phyloP scores from a whole-genome alignment of 441 rosid species.

The Viola pubescens region DNA sequence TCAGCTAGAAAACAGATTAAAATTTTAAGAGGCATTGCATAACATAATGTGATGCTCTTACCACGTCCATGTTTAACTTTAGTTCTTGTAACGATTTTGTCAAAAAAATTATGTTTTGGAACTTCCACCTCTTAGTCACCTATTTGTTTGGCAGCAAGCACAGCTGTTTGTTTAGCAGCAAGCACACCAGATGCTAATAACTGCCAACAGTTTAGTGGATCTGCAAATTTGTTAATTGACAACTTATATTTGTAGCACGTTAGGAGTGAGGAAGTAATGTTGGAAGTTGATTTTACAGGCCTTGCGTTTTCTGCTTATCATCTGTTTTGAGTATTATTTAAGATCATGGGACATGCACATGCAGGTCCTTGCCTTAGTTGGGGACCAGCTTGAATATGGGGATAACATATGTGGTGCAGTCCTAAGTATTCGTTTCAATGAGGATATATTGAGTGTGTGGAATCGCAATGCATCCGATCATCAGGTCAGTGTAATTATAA shows the following conservation, averaged over 20 bases:
- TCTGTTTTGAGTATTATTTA: neutral
- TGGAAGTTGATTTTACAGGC: neutral
- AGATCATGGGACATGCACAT: conserved; percentile 12
- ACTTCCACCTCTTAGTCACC: neutral
- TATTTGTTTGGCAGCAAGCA: neutral
- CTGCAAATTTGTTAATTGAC: too few species aligned
- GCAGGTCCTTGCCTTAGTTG: conserved; percentile 92
- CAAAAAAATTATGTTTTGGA: neutral
- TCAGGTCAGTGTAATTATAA: conserved; percentile 45
- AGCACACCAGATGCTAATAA: neutral
- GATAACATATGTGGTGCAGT: conserved; percentile 90
- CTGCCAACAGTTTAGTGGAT: neutral
- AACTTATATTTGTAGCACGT: too few species aligned
- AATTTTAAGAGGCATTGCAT: too few species aligned
- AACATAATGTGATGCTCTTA: too few species aligned
- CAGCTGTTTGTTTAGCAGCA: conserved; percentile 1
- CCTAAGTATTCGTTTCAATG: conserved; percentile 85
- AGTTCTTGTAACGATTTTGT: neutral
- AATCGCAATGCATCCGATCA: conserved; percentile 89
- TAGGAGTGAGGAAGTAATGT: neutral
- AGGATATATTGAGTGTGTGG: conserved; percentile 91
- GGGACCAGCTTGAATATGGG: conserved; percentile 81
- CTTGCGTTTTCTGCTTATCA: neutral
- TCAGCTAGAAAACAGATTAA: too few species aligned
- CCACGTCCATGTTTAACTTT: neutral